These are phyloP conservation scores for Candida insectalens DNA, from an alignment of 805 yeast genomes.

Conservation along the genomic window DNA sequence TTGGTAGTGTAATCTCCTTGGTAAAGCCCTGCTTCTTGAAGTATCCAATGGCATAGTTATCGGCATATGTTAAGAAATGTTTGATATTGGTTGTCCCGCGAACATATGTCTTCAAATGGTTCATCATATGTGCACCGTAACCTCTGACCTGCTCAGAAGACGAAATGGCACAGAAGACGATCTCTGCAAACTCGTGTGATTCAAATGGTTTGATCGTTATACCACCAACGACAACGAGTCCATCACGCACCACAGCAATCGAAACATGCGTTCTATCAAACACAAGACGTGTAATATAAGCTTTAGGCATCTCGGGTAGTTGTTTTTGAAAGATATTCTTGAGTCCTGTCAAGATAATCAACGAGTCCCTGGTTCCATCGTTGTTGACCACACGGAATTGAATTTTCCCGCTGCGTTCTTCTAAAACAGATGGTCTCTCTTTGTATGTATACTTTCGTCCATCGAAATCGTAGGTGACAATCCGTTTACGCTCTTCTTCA, in stretches of 20 bases:
- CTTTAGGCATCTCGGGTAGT: constrained; percentile 97
- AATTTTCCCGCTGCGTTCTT: constrained; percentile 86
- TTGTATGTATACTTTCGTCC: constrained; percentile 76
- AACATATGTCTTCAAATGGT: constrained; percentile 93
- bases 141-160: constrained; percentile 98
- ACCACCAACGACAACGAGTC: constrained; percentile 95
- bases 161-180: constrained; percentile 96
- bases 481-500: constrained; percentile 31
- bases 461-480: constrained; percentile 49
- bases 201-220: constrained; percentile 94
- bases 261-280: constrained; percentile 92
- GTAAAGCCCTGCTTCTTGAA: constrained; percentile 98
- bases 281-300: constrained; percentile 88
- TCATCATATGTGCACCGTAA: constrained; percentile 98
- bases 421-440: constrained; percentile 90
- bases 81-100: constrained; percentile 76
- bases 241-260: constrained; percentile 91
- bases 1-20: constrained; percentile 82
- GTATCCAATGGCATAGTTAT: constrained; percentile 97
- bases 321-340: constrained; percentile 96
- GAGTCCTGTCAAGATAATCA: constrained; percentile 89
- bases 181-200: constrained; percentile 87
- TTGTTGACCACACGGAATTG: constrained; percentile 96
- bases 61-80: constrained; percentile 92
- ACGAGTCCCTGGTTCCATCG: constrained; percentile 76